phyloP scores from a whole-genome alignment of 495 filamentous ascomycete genomes.

The Bathelium albidoporum region DNA sequence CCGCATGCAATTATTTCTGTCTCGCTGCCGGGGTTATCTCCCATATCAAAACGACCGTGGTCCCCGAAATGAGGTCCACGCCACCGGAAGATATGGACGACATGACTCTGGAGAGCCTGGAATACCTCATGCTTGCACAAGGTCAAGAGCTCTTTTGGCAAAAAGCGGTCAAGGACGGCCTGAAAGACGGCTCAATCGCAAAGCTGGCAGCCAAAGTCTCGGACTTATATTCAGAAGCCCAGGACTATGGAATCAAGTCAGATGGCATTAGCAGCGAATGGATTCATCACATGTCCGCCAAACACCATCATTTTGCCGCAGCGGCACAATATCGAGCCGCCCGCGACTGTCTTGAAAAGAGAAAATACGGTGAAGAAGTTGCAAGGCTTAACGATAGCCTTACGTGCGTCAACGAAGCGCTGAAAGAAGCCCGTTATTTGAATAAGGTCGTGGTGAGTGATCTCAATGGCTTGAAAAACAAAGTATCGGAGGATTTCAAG shows the following conservation, averaged over 20 bases:
- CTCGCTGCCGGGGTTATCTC: conserved; percentile 74
- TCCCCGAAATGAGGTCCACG: conserved; percentile 74
- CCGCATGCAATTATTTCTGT: conserved; percentile 85
- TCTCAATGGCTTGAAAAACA: conserved; percentile 69
- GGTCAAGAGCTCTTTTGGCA: conserved; percentile 98
- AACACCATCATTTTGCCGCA: conserved; percentile 95
- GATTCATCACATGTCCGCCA: conserved; percentile 97
- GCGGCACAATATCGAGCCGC: conserved; percentile 93
- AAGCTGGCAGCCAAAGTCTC: conserved; percentile 86
- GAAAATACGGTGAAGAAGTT: conserved; percentile 93
- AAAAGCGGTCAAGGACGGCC: conserved; percentile 86
- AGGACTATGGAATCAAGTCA: conserved; percentile 77
- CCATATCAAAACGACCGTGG: conserved; percentile 65
- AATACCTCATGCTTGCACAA: conserved; percentile 77
- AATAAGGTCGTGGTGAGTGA: conserved; percentile 76
- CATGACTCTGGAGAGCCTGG: conserved; percentile 71
- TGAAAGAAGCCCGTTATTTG: conserved; percentile 78
- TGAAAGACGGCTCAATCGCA: conserved; percentile 85
- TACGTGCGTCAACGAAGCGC: conserved; percentile 70
- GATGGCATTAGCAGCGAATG: conserved; percentile 84
- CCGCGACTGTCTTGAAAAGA: conserved; percentile 84
- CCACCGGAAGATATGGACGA: conserved; percentile 95
- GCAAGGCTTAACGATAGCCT: conserved; percentile 74
- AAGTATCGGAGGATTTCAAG: conserved; percentile 78
- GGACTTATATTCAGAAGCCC: conserved; percentile 77